phyloP scores from a whole-genome alignment of 306 rosid genomes.

The Pyrus pyrifolia region DNA sequence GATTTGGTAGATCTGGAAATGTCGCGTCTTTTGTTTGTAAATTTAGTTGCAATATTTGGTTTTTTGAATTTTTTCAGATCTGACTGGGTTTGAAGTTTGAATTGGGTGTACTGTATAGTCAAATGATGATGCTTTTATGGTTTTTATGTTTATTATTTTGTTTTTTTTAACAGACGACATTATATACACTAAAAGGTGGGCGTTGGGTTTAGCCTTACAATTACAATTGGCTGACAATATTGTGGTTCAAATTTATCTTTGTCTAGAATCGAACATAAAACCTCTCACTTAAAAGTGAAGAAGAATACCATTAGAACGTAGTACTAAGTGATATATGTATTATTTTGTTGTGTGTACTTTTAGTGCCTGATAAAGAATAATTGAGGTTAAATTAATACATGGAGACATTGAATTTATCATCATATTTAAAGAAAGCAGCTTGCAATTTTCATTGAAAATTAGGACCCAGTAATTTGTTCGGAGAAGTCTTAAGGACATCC shows the following conservation, averaged over 20 bases:
- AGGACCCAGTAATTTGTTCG: not conserved
- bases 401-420: not conserved
- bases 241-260: no score
- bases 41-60: not conserved
- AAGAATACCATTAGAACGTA: accelerated
- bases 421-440: no score
- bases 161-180: no score
- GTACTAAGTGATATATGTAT: accelerated
- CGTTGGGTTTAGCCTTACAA: no score
- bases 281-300: no score
- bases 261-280: accelerated
- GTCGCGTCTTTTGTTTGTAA: not conserved
- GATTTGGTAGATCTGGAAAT: not conserved
- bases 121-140: not conserved
- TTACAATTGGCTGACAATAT: no score
- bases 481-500: not conserved
- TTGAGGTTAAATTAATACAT: not conserved
- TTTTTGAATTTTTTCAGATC: not conserved
- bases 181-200: accelerated
- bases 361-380: not conserved
- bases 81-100: not conserved
- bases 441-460: not conserved
- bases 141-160: not conserved
- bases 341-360: not conserved
- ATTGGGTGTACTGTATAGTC: not conserved